Conservation (phyloP, 371 early-diverging fungal species). For the Basidiobolus meristosporus region DNA sequence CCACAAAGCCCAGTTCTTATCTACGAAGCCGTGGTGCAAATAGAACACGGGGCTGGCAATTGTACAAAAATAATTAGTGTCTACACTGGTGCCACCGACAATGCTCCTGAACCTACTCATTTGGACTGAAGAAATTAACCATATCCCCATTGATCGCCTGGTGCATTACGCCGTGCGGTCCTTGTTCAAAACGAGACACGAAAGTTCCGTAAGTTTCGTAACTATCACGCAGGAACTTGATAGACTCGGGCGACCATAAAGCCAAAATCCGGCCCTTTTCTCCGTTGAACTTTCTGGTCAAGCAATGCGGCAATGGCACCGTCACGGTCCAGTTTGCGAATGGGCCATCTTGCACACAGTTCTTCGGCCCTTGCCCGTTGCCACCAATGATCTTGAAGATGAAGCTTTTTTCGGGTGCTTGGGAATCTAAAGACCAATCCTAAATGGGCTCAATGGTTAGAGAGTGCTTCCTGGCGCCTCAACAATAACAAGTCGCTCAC, state of each 20-base stretch:
- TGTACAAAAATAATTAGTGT: too few relatives aligned
- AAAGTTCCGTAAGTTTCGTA: slow-evolving; percentile 10
- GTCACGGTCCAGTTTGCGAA: neutral
- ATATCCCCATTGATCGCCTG: slow-evolving; percentile 19
- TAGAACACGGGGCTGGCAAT: slow-evolving; percentile 3
- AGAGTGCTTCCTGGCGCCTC: neutral
- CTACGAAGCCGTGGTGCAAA: slow-evolving; percentile 4
- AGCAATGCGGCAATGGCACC: slow-evolving; percentile 8
- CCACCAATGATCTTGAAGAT: neutral
- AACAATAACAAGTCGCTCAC: neutral
- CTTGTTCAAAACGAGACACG: slow-evolving; percentile 12
- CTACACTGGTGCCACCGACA: too few relatives aligned
- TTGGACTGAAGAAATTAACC: slow-evolving; percentile 13
- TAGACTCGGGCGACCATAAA: slow-evolving; percentile 6
- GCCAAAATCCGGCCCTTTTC: slow-evolving; percentile 8
- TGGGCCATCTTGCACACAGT: neutral
- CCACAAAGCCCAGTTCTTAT: slow-evolving; percentile 3
- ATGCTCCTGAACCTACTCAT: slow-evolving; percentile 8
- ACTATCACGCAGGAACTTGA: slow-evolving; percentile 7
- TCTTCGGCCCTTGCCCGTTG: neutral
- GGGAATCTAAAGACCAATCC: neutral
- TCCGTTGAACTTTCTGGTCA: slow-evolving; percentile 7
- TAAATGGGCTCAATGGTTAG: neutral
- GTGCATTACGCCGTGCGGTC: slow-evolving; percentile 25
- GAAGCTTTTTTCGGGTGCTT: neutral